Evolutionary conservation across 768 basidiomycete species (phyloP).

Genomic region (Filobasidium wieringae): DNA sequence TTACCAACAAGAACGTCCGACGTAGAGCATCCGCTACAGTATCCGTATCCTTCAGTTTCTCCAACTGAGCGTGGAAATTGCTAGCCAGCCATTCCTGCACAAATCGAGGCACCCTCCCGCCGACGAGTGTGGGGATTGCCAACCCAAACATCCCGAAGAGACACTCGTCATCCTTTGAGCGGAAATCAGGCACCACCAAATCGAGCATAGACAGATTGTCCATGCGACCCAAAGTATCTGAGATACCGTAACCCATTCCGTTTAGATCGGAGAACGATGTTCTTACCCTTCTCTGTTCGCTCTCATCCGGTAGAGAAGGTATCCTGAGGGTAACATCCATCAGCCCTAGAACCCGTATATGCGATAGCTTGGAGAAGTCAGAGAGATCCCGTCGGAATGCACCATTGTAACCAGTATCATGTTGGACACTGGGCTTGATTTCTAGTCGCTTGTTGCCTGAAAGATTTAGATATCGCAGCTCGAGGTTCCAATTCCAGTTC

Average conservation of each 20-base stretch:
- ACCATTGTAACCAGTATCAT: conserved; percentile 37
- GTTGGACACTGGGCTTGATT: conserved; percentile 64
- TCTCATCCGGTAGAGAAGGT: conserved; percentile 46
- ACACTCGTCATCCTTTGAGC: conserved; percentile 62
- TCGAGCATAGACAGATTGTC: conserved; percentile 82
- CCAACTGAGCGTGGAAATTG: conserved; percentile 53
- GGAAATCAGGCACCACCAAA: conserved; percentile 76
- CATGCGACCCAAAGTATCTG: conserved; percentile 68
- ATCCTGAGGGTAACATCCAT: conserved; percentile 81
- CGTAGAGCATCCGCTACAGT: conserved; percentile 64
- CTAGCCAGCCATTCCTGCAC: conserved; percentile 67
- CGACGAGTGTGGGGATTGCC: conserved; percentile 44
- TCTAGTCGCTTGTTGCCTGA: conserved; percentile 94
- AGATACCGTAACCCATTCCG: conserved; percentile 90
- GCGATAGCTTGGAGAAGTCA: conserved; percentile 74
- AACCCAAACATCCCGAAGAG: conserved; percentile 95
- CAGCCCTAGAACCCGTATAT: conserved; percentile 80
- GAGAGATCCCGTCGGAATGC: conserved; percentile 47
- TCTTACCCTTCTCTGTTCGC: conserved; percentile 77
- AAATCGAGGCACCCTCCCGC: conserved; percentile 57
- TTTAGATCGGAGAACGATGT: conserved; percentile 80
- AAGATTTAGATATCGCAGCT: conserved; percentile 83
- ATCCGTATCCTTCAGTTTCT: conserved; percentile 45
- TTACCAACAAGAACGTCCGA: conserved; percentile 74
- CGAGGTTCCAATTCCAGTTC: conserved; percentile 99